Percentiles rank a stretch among this genome's conserved stretches.
Conservation (phyloP, 1,139 yeast species). For the Candida tetrigidarum region DNA sequence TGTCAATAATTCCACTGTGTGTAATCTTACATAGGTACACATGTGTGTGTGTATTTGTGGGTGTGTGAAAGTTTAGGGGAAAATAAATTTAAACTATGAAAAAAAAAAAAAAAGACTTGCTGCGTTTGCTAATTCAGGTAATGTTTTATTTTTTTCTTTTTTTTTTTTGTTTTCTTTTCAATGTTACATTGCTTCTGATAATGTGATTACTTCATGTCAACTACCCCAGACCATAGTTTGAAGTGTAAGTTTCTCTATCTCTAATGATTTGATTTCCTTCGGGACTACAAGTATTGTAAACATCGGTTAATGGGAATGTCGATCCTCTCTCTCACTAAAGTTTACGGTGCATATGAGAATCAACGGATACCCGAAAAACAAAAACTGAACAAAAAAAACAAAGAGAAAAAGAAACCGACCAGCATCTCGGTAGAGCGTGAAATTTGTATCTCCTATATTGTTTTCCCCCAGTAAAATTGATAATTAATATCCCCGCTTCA, state of each 20-base stretch:
- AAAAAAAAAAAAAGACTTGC: background rate
- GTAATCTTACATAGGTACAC: no score
- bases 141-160: no score
- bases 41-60: background rate
- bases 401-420: background rate
- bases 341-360: no score
- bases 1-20: no score
- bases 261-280: no score
- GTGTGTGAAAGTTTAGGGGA: background rate
- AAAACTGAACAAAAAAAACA: no score
- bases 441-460: background rate
- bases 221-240: background rate
- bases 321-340: background rate
- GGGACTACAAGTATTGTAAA: no score
- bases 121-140: constrained; percentile 5
- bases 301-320: background rate
- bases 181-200: background rate
- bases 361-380: no score
- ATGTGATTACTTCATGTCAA: background rate
- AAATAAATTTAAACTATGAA: background rate
- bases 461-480: no score
- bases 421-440: background rate
- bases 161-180: background rate
- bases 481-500: constrained; percentile 2
- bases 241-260: no score